phyloP scores from a whole-genome alignment of 2,329 filamentous ascomycete genomes.

The Metarhizium brunneum region DNA sequence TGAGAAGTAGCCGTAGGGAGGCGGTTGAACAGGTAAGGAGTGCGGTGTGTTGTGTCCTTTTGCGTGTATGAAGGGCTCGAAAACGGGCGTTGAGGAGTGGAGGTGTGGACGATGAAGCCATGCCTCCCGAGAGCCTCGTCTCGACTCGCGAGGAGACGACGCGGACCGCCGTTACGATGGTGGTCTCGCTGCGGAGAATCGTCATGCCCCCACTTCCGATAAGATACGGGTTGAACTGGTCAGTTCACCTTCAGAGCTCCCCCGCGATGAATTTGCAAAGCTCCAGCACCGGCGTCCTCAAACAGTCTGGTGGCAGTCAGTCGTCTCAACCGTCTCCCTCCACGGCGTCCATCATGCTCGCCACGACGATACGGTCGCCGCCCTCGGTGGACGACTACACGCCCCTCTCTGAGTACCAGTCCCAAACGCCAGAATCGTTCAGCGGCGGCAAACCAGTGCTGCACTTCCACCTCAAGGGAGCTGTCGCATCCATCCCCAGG shows the following conservation, averaged over 20 bases:
- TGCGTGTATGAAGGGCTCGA: too few species aligned
- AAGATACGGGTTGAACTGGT: background rate
- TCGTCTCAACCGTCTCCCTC: background rate
- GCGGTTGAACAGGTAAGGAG: background rate
- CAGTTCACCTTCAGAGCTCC: background rate
- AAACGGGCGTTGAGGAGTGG: too few species aligned
- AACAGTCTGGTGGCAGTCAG: background rate
- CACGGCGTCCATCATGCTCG: constrained; percentile 22
- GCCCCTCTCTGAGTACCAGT: constrained; percentile 58
- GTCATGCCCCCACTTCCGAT: background rate
- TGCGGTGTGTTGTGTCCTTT: background rate
- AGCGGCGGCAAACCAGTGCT: constrained; percentile 63
- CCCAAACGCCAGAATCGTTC: constrained; percentile 64
- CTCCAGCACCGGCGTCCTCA: background rate
- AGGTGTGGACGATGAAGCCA: too few species aligned
- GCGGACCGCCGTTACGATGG: too few species aligned
- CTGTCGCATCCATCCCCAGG: constrained; percentile 48
- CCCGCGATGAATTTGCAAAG: background rate
- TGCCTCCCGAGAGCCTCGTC: too few species aligned
- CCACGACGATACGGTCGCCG: constrained; percentile 46
- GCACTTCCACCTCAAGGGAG: constrained; percentile 49
- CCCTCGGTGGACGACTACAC: constrained; percentile 53
- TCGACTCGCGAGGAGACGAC: too few species aligned
- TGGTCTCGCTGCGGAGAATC: background rate
- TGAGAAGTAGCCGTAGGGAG: background rate